Evolutionary conservation across 1,284 basidiomycete species (phyloP).

Genomic region (Singerocomus inundabilis): DNA sequence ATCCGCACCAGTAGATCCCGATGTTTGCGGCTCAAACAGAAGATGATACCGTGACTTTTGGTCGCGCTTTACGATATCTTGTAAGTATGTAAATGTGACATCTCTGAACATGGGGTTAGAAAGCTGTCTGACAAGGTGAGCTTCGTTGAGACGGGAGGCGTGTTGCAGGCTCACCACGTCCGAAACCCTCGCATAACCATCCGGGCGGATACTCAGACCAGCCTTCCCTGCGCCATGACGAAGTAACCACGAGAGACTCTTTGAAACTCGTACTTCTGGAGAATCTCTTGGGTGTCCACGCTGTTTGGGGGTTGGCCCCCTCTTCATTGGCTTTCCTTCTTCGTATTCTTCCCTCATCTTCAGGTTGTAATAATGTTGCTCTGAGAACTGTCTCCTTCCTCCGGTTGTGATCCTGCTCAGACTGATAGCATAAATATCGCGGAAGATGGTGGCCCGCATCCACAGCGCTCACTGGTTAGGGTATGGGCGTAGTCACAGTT

Average conservation of each 20-base stretch:
- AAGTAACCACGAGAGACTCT: slow-evolving; percentile 66
- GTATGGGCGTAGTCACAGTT: not conserved
- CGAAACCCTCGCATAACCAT: slow-evolving; percentile 63
- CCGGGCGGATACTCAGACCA: slow-evolving; percentile 54
- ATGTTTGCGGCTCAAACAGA: slow-evolving; percentile 51
- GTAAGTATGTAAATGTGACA: slow-evolving; percentile 56
- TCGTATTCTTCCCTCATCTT: slow-evolving; percentile 14
- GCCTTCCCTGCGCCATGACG: slow-evolving; percentile 69
- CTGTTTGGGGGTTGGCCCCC: slow-evolving; percentile 20
- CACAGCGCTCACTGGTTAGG: not conserved
- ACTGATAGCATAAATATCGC: not conserved
- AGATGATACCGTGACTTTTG: slow-evolving; percentile 79
- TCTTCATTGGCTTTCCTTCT: slow-evolving; percentile 8
- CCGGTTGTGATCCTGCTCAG: not conserved
- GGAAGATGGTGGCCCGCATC: slow-evolving; percentile 9
- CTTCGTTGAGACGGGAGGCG: not conserved
- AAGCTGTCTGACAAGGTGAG: slow-evolving; percentile 39
- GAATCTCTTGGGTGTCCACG: slow-evolving; percentile 29
- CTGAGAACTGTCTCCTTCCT: slow-evolving; percentile 3
- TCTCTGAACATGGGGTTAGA: slow-evolving; percentile 50
- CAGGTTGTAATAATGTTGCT: slow-evolving; percentile 4
- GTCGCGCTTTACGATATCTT: slow-evolving; percentile 74
- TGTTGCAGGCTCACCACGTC: slow-evolving; percentile 50
- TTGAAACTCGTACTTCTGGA: slow-evolving; percentile 42
- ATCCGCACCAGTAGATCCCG: slow-evolving; percentile 33